phyloP scores from a whole-genome alignment of 2,329 filamentous ascomycete genomes.

The Podosphaera fusca region DNA sequence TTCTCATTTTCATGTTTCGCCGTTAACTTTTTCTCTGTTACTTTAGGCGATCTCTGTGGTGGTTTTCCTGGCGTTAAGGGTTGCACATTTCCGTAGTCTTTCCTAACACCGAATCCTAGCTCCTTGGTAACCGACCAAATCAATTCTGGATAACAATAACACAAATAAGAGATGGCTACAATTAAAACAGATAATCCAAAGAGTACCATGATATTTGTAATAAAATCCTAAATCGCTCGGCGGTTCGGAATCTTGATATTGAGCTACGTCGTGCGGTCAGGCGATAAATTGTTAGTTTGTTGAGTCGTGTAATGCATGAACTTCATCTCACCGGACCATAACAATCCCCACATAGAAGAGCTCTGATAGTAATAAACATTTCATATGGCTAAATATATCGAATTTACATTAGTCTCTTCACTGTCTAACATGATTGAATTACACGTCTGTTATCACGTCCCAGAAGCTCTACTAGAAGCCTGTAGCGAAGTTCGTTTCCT shows the following conservation, averaged over 20 bases:
- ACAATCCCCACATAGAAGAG: neutral
- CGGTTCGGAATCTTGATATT: constrained; percentile 1
- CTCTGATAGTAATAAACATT: neutral
- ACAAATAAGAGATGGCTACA: constrained; percentile 33
- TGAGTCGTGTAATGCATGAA: constrained; percentile 1
- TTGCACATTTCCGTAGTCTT: constrained; percentile 5
- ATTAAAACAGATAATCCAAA: constrained; percentile 38
- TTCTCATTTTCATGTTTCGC: neutral
- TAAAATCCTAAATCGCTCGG: constrained; percentile 3
- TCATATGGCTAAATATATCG: neutral
- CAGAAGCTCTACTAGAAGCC: neutral
- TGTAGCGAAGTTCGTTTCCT: neutral
- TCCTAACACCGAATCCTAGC: neutral
- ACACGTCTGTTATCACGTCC: neutral
- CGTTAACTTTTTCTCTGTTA: neutral
- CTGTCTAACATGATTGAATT: neutral
- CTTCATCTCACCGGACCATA: neutral
- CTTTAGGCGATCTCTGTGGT: neutral
- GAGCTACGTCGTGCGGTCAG: neutral
- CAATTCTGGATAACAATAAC: constrained; percentile 19
- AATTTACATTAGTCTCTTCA: neutral
- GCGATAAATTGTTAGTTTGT: neutral
- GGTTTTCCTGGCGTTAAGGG: neutral
- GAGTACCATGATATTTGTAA: constrained; percentile 24
- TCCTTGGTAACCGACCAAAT: neutral